phyloP scores from a whole-genome alignment of 768 basidiomycete genomes.

The Lentinula sp. region DNA sequence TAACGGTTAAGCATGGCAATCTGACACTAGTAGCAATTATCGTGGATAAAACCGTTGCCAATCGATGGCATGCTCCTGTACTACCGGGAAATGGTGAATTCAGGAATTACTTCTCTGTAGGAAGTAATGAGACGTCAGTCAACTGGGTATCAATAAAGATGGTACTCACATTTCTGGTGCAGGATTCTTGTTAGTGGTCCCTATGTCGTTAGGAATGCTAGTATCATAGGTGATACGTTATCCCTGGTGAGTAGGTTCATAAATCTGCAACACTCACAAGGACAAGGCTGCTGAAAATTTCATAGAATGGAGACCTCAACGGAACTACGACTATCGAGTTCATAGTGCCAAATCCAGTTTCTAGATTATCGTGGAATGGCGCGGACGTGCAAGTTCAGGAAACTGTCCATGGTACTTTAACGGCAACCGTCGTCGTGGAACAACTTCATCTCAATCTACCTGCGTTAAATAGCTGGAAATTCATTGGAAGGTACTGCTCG shows the following conservation, averaged over 20 bases:
- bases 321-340: constrained; percentile 41
- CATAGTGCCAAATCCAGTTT: constrained; percentile 31
- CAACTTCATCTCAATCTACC: constrained; percentile 24
- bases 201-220: constrained; percentile 46
- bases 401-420: constrained; percentile 24
- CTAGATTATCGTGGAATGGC: constrained; percentile 36
- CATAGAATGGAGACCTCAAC: constrained; percentile 42
- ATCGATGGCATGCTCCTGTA: constrained; percentile 43
- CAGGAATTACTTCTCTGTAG: constrained; percentile 37
- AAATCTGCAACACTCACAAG: no score
- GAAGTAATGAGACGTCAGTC: constrained; percentile 35
- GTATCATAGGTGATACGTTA: constrained; percentile 29
- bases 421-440: constrained; percentile 15
- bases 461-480: constrained; percentile 35
- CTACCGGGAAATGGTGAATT: constrained; percentile 30
- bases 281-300: background rate
- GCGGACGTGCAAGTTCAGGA: constrained; percentile 15
- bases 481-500: constrained; percentile 31
- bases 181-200: constrained; percentile 47
- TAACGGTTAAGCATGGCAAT: constrained; percentile 23
- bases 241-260: constrained; percentile 20
- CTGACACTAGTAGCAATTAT: constrained; percentile 25
- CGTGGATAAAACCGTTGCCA: constrained; percentile 43
- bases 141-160: background rate
- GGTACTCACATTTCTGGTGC: background rate